A percentile compares a stretch with the other conserved stretches of the same genome.
Conservation (phyloP, 352 stramenopile species). For the Phytophthora cajani region DNA sequence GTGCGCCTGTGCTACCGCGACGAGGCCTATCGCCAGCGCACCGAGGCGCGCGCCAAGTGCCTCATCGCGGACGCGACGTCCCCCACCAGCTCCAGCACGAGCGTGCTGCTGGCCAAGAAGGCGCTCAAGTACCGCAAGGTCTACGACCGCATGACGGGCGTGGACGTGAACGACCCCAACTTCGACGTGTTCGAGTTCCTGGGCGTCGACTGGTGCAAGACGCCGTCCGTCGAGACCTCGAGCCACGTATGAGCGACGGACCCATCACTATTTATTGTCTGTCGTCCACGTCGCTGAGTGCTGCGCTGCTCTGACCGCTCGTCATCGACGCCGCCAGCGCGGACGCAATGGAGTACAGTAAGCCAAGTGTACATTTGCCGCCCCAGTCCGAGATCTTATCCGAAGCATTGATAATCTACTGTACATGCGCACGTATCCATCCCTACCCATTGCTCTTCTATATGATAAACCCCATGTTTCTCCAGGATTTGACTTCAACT, state of each 20-base stretch:
- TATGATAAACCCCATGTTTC: not conserved
- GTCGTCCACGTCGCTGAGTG: not conserved
- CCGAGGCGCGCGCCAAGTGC: conserved; percentile 36
- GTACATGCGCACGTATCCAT: not conserved
- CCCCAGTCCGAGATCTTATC: not conserved
- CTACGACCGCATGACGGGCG: conserved; percentile 44
- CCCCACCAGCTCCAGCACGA: conserved; percentile 36
- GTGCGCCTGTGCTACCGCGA: conserved; percentile 53
- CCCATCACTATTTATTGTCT: conserved; percentile 30
- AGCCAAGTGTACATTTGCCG: not conserved
- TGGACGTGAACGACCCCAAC: conserved; percentile 55
- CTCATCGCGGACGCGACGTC: conserved; percentile 42
- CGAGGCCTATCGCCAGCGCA: conserved; percentile 46
- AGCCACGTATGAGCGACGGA: conserved; percentile 4
- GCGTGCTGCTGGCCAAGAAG: conserved; percentile 53
- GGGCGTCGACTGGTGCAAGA: conserved; percentile 59
- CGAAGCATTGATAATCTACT: not conserved
- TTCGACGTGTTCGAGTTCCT: conserved; percentile 66
- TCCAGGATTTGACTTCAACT: conserved; percentile 1
- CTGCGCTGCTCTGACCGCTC: not conserved
- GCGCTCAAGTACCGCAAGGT: conserved; percentile 68
- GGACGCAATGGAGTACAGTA: not conserved
- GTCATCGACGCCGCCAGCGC: not conserved
- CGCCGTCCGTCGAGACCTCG: conserved; percentile 17
- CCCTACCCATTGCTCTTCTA: not conserved